Conservation (phyloP, 2,329 filamentous ascomycete species). For the Byssoonygena ceratinophila region DNA sequence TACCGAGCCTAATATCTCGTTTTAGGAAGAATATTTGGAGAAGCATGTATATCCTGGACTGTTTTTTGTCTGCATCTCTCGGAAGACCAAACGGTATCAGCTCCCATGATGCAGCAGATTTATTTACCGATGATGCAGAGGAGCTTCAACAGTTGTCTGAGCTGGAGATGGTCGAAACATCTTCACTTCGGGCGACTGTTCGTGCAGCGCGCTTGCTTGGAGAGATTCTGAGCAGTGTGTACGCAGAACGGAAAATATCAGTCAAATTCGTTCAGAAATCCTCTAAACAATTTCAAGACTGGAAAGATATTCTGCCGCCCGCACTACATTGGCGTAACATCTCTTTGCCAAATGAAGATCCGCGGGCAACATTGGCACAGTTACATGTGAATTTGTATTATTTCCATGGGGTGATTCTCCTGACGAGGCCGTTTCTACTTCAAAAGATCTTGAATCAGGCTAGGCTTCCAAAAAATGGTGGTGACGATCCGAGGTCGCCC, state of each 20-base stretch:
- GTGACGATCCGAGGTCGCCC: constrained; percentile 5
- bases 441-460: constrained; percentile 17
- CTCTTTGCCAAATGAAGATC: constrained; percentile 31
- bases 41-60: constrained; percentile 54
- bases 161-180: constrained; percentile 26
- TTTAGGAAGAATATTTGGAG: constrained; percentile 47
- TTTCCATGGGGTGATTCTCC: constrained; percentile 51
- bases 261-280: constrained; percentile 49
- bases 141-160: constrained; percentile 12
- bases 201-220: constrained; percentile 50
- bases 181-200: constrained; percentile 46
- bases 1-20: background rate
- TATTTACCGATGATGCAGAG: constrained; percentile 28
- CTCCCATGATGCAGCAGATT: constrained; percentile 51
- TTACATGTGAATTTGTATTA: constrained; percentile 54
- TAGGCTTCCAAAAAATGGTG: background rate
- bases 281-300: constrained; percentile 43
- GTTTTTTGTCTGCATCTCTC: constrained; percentile 52
- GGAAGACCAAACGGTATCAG: constrained; percentile 53
- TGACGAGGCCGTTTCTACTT: constrained; percentile 49
- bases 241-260: constrained; percentile 50
- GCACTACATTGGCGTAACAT: constrained; percentile 44
- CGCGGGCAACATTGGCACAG: constrained; percentile 48
- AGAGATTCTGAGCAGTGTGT: constrained; percentile 49
- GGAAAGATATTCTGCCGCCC: constrained; percentile 42